A percentile compares a stretch with the other conserved stretches of the same genome.
Conservation (phyloP, 2,329 filamentous ascomycete species). For the Alternaria dauci region DNA sequence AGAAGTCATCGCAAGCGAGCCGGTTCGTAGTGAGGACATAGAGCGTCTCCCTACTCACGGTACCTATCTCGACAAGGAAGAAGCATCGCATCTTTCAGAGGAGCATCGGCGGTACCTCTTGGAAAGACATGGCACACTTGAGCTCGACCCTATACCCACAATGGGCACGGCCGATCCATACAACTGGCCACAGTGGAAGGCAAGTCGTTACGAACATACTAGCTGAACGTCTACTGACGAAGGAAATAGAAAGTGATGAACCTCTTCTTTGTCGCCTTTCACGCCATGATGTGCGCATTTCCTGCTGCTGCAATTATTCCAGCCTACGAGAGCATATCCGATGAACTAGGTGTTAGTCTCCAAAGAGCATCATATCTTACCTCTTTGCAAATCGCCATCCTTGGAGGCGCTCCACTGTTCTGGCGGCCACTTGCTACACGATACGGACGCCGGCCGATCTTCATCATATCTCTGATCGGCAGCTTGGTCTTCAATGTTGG, state of each 20-base stretch:
- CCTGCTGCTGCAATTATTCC: constrained; percentile 63
- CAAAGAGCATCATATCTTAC: constrained; percentile 63
- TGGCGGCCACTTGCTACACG: constrained; percentile 65
- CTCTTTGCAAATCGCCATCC: constrained; percentile 63
- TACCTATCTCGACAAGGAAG: constrained; percentile 38
- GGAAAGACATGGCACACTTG: constrained; percentile 61
- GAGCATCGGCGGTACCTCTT: constrained; percentile 62
- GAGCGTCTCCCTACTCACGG: constrained; percentile 39
- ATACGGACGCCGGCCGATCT: constrained; percentile 64
- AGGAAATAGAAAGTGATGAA: constrained; percentile 59
- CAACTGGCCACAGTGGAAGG: constrained; percentile 64
- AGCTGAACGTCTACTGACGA: background rate
- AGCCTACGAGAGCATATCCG: constrained; percentile 62
- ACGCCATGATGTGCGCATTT: constrained; percentile 66
- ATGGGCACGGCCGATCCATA: constrained; percentile 62
- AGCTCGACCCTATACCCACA: constrained; percentile 63
- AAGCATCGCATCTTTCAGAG: constrained; percentile 49
- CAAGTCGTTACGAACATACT: constrained; percentile 22
- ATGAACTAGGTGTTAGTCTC: constrained; percentile 59
- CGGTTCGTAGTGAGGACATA: constrained; percentile 28
- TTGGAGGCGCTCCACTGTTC: constrained; percentile 63
- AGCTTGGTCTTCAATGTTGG: constrained; percentile 62
- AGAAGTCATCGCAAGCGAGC: constrained; percentile 8
- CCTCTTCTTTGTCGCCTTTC: constrained; percentile 63
- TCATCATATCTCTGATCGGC: constrained; percentile 60